Percentiles rank a stretch among this genome's conserved stretches.
Evolutionary conservation across 305 asterid genomes (phyloP).

Genomic region (Ajuga reptans): DNA sequence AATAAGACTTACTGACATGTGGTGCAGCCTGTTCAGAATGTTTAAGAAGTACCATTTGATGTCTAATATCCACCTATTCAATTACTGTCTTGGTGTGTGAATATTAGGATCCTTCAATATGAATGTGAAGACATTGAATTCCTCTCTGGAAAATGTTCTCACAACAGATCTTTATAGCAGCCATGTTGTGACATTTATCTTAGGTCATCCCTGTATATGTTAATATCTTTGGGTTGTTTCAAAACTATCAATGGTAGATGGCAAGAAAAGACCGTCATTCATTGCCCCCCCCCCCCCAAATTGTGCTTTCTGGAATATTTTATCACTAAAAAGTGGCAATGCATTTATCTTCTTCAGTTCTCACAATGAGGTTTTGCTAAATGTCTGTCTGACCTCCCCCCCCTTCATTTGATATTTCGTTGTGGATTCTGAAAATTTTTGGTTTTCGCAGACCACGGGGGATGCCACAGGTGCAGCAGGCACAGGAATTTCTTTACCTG

Average conservation of each 20-base stretch:
- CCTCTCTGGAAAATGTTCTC: constrained; percentile 16
- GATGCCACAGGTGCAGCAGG: constrained; percentile 46
- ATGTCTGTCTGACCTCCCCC: neutral
- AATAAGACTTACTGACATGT: neutral
- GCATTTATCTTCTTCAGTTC: neutral
- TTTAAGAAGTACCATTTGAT: constrained; percentile 1
- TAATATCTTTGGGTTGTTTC: constrained; percentile 1
- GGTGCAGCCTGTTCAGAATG: constrained; percentile 14
- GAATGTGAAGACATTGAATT: constrained; percentile 5
- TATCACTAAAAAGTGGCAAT: neutral
- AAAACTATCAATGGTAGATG: constrained; percentile 8
- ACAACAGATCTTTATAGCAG: neutral
- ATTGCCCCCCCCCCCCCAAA: neutral
- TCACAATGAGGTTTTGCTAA: neutral
- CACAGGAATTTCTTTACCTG: constrained; percentile 59
- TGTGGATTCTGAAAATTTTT: constrained; percentile 23
- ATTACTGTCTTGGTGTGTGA: constrained; percentile 11
- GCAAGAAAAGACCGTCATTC: constrained; percentile 10
- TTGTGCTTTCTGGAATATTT: neutral
- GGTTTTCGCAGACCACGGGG: constrained; percentile 47
- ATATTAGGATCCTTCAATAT: neutral
- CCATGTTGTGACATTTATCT: neutral
- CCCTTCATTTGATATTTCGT: constrained; percentile 10
- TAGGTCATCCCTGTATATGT: neutral
- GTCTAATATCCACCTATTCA: neutral